Base-by-base conservation (phyloP, 2,329 filamentous ascomycete species). In the Achaetomium macrosporum region DNA sequence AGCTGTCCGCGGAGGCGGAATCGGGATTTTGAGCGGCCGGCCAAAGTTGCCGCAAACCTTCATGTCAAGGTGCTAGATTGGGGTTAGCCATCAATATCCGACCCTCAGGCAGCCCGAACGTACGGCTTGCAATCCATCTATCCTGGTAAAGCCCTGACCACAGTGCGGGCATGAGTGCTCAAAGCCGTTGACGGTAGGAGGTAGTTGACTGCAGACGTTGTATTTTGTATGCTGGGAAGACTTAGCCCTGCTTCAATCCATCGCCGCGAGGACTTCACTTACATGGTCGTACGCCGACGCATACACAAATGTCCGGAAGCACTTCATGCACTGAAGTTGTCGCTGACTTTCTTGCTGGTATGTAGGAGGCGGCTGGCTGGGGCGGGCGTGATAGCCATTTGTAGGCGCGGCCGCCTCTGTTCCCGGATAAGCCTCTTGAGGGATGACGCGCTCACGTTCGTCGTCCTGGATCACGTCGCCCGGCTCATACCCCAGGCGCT, bases 401-500 rank as follows among this genome's bases (percentile, higher is more conserved):
- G 54, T 19, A 15, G 45, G 40, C 11, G 46, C 42, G 4, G 48
- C 37, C 4, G 54, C 57, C 25, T 7, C 25, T 25, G 25, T 25
- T 16, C 56, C 60, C 45, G 70, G 68, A 19, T 54, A 59, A 36
- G 63, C 57, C 43, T 59, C 56, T 9, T 59, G 56, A 25, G 62
- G 61, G 2, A 74, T 69, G 16, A 74, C 69, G 25, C 64, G 66
- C 54, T 75, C 73, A 31, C 64, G 60, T 29, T 64, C 37, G 55
- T 66, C 46, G 16, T 76, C 73, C 31, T 75, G 71, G 12, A 79
- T 66, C 3, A 78, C 68, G 50, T 82, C 79, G 31, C 68, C 66
- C 0, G 69, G 67, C 46, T 80, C 74, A 51, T 82, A 83, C 2
- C 80, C 80, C 0, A 83, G 71, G 2, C 80, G 76, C 59, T 81